Base-by-base conservation (phyloP, 192 early-diverging fungal species). In the Allomyces macrogynus region DNA sequence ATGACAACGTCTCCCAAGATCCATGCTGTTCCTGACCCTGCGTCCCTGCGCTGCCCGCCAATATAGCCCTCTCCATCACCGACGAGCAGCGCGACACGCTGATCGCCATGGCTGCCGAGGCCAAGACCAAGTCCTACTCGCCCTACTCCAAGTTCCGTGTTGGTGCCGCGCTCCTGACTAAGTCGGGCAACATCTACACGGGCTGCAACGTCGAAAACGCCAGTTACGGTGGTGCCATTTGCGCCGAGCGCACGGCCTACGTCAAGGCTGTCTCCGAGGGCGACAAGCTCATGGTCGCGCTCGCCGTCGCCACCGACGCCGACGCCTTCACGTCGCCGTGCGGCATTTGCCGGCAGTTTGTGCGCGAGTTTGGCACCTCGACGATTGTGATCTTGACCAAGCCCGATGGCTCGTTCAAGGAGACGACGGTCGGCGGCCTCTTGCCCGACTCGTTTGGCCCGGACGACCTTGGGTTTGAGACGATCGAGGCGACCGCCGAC, bases 201-300 rank as follows among this genome's bases (percentile, higher is more conserved):
- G 80, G 81, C n/a, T 72, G 75, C 64, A 83, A 83, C 62, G 78
- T 83, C 23, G 81, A 83, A 67, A 81, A 75, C 63, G 81, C 81
- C 4, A 74, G 72, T 5, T 81, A 80, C 65, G 81, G 69, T 12
- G 68, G 73, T 10, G 67, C 74, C 57, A 77, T 78, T 57, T 82
- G 80, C 65, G 80, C 77, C 23, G 81, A 83, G 66, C 71, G 79
- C 11, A 83, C 81, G 7, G 81, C 79, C 20, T 72, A 79, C 62
- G 73, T 78, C 14, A 83, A 83, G 66, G 81, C 81, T 11, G 77
- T 83, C 23, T 72, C 71, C 65, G 77, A 81, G 62, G 81, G 81
- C 43, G 71, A 78, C 16, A 20, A 62, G 9, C 60, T 63, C 63
- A 81, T 81, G 66, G 18, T 73, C 25, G 79, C 77, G 10, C 65